A percentile compares a stretch with the other conserved stretches of the same genome.
These are phyloP conservation scores for Odontarrhena argentea DNA, from an alignment of 345 rosid genomes.

Conservation along the genomic window DNA sequence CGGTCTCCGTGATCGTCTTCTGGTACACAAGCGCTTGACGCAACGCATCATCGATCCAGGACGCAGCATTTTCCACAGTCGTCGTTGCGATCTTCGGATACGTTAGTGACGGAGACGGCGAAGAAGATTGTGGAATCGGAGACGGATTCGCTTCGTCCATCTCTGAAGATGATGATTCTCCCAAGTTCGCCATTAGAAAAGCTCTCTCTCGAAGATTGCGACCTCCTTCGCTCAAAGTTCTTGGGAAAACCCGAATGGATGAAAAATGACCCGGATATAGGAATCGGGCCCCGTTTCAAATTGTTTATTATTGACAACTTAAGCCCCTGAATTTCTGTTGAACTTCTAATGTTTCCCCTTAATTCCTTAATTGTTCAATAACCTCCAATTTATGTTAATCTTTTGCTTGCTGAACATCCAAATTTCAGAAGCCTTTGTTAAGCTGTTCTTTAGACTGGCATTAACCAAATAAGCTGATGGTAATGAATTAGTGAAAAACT, in stretches of 20 bases:
- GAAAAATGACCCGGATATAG: constrained; percentile 33
- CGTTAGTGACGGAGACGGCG: no score
- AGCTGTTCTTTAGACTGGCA: no score
- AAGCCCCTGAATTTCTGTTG: constrained; percentile 10
- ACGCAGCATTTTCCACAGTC: constrained; percentile 50
- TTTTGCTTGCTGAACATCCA: not conserved
- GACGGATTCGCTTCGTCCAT: constrained; percentile 27
- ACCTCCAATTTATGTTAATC: not conserved
- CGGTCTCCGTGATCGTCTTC: constrained; percentile 48
- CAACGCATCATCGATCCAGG: constrained; percentile 75
- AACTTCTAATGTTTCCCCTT: not conserved
- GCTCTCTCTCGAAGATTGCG: not conserved
- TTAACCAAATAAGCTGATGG: no score
- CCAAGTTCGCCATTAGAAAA: constrained; percentile 48
- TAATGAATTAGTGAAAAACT: no score
- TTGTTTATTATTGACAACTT: not conserved
- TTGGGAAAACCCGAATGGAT: constrained; percentile 3
- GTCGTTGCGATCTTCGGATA: constrained; percentile 45
- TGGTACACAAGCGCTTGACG: constrained; percentile 64
- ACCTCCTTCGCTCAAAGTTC: constrained; percentile 10
- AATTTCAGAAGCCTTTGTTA: no score
- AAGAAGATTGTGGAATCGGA: constrained; percentile 7
- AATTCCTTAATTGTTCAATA: not conserved
- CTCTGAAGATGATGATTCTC: constrained; percentile 57
- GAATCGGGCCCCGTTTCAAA: constrained; percentile 28